These are phyloP conservation scores for Mucor sp. DNA, from an alignment of 371 early-diverging fungal species.

Conservation along the genomic window DNA sequence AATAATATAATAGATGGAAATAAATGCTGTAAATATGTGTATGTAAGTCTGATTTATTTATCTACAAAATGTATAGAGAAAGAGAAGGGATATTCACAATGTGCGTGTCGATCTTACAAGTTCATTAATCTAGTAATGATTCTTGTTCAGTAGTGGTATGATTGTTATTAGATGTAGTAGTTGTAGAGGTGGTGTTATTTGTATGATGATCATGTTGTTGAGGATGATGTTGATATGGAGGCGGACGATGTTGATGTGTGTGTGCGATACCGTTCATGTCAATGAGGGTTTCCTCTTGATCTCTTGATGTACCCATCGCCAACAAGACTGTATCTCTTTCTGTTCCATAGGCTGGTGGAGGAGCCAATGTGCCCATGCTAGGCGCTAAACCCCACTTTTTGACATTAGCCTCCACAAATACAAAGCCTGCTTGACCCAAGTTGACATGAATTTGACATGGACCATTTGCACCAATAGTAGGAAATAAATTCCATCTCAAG, in stretches of 20 bases:
- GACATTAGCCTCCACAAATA: conserved; percentile 81
- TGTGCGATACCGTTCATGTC: conserved; percentile 17
- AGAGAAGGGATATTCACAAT: conserved; percentile 2
- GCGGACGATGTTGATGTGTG: neutral
- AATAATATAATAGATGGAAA: neutral
- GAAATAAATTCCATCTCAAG: conserved; percentile 59
- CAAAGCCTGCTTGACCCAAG: conserved; percentile 61
- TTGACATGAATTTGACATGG: conserved; percentile 68
- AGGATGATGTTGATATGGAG: conserved; percentile 13
- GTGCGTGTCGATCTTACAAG: neutral
- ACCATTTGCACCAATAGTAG: conserved; percentile 67
- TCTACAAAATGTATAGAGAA: neutral
- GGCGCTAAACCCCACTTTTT: conserved; percentile 84
- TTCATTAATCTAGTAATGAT: neutral
- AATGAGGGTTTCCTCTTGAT: conserved; percentile 6
- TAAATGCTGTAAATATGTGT: neutral
- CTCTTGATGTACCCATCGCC: neutral
- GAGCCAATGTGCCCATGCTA: conserved; percentile 63
- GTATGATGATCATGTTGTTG: neutral
- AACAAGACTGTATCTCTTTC: conserved; percentile 55
- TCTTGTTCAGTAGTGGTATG: conserved; percentile 1
- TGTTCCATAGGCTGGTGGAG: conserved; percentile 70
- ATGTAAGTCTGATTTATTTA: neutral
- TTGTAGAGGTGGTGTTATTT: neutral
- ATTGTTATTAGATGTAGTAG: neutral